Evolutionary conservation across 2,329 filamentous ascomycete species (phyloP).

Genomic region (Teratosphaeria epicoccoides): DNA sequence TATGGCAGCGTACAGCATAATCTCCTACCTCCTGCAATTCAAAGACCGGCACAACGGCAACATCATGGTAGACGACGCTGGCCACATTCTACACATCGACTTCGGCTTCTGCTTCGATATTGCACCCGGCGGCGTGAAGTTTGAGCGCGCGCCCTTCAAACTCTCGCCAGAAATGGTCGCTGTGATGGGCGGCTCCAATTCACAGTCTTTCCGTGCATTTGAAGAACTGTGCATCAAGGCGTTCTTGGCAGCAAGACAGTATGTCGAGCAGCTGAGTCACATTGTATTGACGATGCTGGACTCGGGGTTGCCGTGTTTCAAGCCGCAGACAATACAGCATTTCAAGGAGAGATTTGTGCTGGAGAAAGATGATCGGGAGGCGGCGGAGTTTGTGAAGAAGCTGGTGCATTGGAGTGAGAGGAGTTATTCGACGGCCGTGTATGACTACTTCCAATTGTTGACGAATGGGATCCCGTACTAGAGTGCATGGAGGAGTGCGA

Average conservation of each 20-base stretch:
- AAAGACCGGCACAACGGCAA: constrained; percentile 99
- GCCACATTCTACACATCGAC: constrained; percentile 96
- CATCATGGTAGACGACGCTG: constrained; percentile 97
- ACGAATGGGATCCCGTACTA: constrained; percentile 95
- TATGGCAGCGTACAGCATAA: constrained; percentile 97
- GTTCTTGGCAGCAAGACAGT: constrained; percentile 77
- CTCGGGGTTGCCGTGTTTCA: constrained; percentile 92
- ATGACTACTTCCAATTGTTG: constrained; percentile 94
- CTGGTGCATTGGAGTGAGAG: constrained; percentile 82
- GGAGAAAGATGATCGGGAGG: constrained; percentile 83
- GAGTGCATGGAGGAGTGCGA: background rate
- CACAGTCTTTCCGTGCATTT: constrained; percentile 89
- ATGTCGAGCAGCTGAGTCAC: constrained; percentile 79
- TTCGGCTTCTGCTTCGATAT: constrained; percentile 99
- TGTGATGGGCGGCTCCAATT: constrained; percentile 84
- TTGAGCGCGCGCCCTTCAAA: constrained; percentile 97
- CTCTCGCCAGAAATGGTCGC: constrained; percentile 94
- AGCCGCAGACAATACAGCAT: constrained; percentile 85
- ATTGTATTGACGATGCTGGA: constrained; percentile 94
- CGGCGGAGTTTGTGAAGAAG: constrained; percentile 85
- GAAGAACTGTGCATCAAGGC: constrained; percentile 94
- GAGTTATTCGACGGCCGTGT: constrained; percentile 85
- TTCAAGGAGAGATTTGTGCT: constrained; percentile 88
- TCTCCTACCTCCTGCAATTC: constrained; percentile 94
- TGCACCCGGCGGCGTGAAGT: constrained; percentile 89